These are phyloP conservation scores for Cryptomeria japonica DNA, from an alignment of 75 land plant genomes.

Conservation along the genomic window DNA sequence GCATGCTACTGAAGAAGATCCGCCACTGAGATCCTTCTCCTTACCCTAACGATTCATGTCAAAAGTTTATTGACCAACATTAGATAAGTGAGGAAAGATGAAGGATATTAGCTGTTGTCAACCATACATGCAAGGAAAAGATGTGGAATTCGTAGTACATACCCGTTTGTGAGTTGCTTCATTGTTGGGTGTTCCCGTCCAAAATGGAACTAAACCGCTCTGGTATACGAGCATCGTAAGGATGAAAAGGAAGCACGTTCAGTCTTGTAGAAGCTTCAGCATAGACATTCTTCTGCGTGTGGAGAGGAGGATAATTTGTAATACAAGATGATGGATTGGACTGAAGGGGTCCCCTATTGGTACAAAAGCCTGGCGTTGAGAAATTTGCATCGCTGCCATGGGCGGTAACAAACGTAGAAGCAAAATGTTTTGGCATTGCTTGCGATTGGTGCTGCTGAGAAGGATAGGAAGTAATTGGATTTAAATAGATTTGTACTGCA, in stretches of 20 bases:
- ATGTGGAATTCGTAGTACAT: not conserved
- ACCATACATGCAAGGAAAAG: not conserved
- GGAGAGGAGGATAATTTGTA: too few species aligned
- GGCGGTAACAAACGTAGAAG: not conserved
- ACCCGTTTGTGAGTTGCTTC: not conserved
- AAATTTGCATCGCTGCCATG: not conserved
- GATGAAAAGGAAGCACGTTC: not conserved
- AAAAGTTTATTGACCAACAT: not conserved
- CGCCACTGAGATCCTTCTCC: slow-evolving; percentile 8
- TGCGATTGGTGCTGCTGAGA: not conserved
- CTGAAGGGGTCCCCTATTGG: slow-evolving; percentile 14
- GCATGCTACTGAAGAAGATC: not conserved
- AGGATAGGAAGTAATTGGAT: not conserved
- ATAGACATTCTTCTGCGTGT: not conserved
- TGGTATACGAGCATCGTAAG: not conserved
- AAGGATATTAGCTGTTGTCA: not conserved
- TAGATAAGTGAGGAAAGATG: not conserved
- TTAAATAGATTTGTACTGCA: not conserved
- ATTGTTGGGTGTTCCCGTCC: not conserved
- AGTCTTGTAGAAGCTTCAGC: not conserved
- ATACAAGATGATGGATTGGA: not conserved
- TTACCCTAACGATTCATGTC: not conserved
- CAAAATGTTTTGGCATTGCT: not conserved
- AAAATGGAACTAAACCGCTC: not conserved
- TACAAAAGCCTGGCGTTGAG: not conserved